phyloP scores from a whole-genome alignment of 192 early-diverging fungal genomes.

The Endogone sp. region DNA sequence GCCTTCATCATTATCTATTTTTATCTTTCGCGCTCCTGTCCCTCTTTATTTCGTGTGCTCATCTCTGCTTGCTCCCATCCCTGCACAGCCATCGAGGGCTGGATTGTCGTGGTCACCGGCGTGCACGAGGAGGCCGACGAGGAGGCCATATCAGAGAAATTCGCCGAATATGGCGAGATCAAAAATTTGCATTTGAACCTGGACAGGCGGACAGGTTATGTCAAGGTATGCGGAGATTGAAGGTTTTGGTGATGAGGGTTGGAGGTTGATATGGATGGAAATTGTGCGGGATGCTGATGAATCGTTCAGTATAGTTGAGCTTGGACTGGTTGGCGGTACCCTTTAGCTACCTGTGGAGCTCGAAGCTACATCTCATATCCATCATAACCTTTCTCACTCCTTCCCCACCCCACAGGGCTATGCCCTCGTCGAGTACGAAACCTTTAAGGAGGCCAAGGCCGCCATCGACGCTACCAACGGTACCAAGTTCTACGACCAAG shows the following conservation, averaged over 20 bases:
- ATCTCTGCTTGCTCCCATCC: too few species aligned
- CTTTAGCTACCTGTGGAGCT: too few species aligned
- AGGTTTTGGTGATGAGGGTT: not conserved
- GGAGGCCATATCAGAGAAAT: slow-evolving; percentile 83
- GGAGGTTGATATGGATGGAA: too few species aligned
- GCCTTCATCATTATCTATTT: not conserved
- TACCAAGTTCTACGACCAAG: slow-evolving; percentile 69
- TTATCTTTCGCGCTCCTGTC: not conserved
- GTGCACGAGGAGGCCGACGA: slow-evolving; percentile 95
- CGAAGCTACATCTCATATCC: too few species aligned
- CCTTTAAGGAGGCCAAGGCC: slow-evolving; percentile 69
- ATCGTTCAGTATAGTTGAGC: too few species aligned
- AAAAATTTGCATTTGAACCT: slow-evolving; percentile 91
- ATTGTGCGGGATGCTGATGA: too few species aligned
- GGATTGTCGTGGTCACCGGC: slow-evolving; percentile 91
- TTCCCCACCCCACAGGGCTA: slow-evolving; percentile 73
- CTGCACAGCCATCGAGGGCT: slow-evolving; percentile 89
- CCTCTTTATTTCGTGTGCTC: too few species aligned
- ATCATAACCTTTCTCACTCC: too few species aligned
- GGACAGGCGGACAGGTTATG: slow-evolving; percentile 92
- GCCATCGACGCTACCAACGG: slow-evolving; percentile 75
- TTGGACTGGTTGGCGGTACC: too few species aligned
- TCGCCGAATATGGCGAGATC: slow-evolving; percentile 86
- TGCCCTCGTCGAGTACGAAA: slow-evolving; percentile 84
- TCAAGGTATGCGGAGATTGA: slow-evolving; percentile 78